A percentile compares a stretch with the other conserved stretches of the same genome.
Conservation (phyloP, 352 stramenopile genomes). For the Pythium dissotocum region DNA sequence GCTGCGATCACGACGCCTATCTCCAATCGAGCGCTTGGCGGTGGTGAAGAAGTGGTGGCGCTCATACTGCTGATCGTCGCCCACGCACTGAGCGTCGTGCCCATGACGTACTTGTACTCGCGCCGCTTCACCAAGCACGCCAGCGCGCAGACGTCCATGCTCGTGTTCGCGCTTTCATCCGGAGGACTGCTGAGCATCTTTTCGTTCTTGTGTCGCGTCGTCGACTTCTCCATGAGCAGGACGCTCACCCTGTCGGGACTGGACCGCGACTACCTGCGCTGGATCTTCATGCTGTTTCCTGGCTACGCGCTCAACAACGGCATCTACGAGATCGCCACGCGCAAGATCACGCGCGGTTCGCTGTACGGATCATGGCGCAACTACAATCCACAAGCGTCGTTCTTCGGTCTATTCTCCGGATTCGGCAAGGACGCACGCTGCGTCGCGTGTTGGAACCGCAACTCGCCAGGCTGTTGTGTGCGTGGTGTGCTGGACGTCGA, state of each 20-base stretch:
- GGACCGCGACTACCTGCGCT: conserved; percentile 69
- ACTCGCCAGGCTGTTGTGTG: conserved; percentile 41
- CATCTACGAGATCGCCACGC: conserved; percentile 69
- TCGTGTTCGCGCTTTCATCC: conserved; percentile 60
- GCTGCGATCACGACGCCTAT: conserved; percentile 43
- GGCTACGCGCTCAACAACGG: conserved; percentile 71
- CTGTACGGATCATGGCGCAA: conserved; percentile 37
- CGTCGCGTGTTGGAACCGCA: conserved; percentile 51
- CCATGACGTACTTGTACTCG: conserved; percentile 64
- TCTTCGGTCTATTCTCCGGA: conserved; percentile 54
- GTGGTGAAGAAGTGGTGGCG: conserved; percentile 38
- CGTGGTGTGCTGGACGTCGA: conserved; percentile 59
- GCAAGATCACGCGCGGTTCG: conserved; percentile 60
- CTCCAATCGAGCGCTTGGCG: conserved; percentile 36
- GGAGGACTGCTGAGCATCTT: conserved; percentile 73
- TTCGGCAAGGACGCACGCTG: conserved; percentile 44
- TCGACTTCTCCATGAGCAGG: conserved; percentile 41
- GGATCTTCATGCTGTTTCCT: conserved; percentile 72
- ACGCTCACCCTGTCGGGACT: conserved; percentile 59
- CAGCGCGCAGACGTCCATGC: conserved; percentile 59
- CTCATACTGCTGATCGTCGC: conserved; percentile 42
- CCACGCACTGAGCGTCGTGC: conserved; percentile 52
- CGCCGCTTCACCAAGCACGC: conserved; percentile 64
- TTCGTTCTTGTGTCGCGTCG: conserved; percentile 72
- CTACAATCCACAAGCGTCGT: conserved; percentile 40